Conservation (phyloP, 768 basidiomycete species). For the Pluteus cervinus region DNA sequence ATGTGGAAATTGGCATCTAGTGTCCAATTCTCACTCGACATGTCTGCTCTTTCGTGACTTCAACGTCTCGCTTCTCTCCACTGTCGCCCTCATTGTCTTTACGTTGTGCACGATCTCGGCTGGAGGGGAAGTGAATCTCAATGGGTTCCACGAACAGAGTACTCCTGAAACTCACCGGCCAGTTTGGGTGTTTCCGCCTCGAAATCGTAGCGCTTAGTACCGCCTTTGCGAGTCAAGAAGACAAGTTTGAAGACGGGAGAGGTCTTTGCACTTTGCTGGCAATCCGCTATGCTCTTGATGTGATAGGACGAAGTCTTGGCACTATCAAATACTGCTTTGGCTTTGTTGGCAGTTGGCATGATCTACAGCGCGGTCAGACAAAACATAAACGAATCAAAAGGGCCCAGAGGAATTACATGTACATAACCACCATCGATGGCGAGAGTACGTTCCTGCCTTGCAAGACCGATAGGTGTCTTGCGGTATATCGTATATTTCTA, state of each 20-base stretch:
- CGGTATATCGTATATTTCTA: conserved; percentile 91
- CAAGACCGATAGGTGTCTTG: conserved; percentile 91
- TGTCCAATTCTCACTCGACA: too few relatives aligned
- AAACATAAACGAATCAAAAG: conserved; percentile 3
- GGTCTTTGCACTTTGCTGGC: conserved; percentile 77
- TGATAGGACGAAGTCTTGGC: conserved; percentile 92
- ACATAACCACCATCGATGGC: conserved; percentile 96
- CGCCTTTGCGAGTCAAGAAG: conserved; percentile 56
- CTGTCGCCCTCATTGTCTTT: too few relatives aligned
- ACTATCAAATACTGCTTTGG: conserved; percentile 78
- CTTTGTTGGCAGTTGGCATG: conserved; percentile 78
- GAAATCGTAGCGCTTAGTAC: conserved; percentile 93
- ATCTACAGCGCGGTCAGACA: conserved; percentile 46
- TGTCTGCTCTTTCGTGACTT: too few relatives aligned
- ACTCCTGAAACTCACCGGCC: conserved; percentile 75
- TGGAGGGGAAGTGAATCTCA: too few relatives aligned
- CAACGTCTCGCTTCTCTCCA: too few relatives aligned
- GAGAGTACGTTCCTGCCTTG: conserved; percentile 83
- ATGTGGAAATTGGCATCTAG: too few relatives aligned
- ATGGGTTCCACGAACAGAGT: too few relatives aligned
- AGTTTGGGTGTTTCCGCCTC: conserved; percentile 85
- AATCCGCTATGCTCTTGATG: conserved; percentile 78
- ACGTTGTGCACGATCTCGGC: too few relatives aligned
- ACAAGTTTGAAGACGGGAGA: conserved; percentile 86
- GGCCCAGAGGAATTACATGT: conserved; percentile 41